phyloP scores from a whole-genome alignment of 2,329 filamentous ascomycete genomes.

The Penicillium occitanis region DNA sequence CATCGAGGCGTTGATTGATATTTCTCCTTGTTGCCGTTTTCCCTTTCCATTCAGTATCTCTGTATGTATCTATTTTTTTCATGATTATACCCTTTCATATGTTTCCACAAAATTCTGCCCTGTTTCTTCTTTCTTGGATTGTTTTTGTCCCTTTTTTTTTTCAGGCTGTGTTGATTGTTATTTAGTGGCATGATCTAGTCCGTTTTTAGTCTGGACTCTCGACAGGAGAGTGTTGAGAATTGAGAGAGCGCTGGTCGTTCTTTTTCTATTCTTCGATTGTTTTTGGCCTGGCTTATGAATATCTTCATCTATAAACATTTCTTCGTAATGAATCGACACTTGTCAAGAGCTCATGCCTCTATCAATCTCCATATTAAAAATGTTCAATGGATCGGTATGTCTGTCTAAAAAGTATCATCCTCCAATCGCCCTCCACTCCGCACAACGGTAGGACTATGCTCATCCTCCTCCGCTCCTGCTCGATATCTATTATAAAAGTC shows the following conservation, averaged over 20 bases:
- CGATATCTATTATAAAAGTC: constrained; percentile 28
- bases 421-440: constrained; percentile 42
- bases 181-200: constrained; percentile 9
- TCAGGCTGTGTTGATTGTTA: background rate
- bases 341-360: background rate
- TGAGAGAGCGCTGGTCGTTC: constrained; percentile 17
- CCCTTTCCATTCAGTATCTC: constrained; percentile 9
- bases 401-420: constrained; percentile 48
- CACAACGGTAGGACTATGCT: constrained; percentile 49
- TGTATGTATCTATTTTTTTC: constrained; percentile 8
- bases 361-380: too few species aligned
- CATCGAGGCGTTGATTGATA: constrained; percentile 13
- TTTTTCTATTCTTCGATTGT: constrained; percentile 4
- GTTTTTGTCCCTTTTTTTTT: background rate
- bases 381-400: background rate
- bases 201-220: background rate
- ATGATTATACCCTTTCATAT: constrained; percentile 20
- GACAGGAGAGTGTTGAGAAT: background rate
- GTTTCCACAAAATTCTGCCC: background rate
- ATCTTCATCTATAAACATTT: background rate
- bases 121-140: background rate
- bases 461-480: constrained; percentile 30
- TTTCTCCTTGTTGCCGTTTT: constrained; percentile 7
- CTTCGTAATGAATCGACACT: background rate
- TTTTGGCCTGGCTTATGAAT: background rate